phyloP scores from a whole-genome alignment of 768 basidiomycete species.

The Collybia sordida region DNA sequence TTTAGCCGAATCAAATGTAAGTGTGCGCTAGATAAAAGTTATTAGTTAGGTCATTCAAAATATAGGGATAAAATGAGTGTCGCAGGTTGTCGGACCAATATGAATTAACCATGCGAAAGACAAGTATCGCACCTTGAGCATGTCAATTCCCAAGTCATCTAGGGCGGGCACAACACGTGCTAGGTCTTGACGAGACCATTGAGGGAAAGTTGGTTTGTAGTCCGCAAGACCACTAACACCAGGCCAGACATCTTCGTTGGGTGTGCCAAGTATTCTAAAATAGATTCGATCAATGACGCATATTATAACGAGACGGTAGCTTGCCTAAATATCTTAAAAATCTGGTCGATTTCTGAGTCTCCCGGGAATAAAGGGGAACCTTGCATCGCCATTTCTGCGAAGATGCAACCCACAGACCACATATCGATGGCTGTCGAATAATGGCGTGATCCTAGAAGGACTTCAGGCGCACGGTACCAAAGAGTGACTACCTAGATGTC shows the following conservation, averaged over 20 bases:
- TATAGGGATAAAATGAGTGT: neutral
- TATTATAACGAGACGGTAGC: conserved; percentile 16
- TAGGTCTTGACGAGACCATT: conserved; percentile 85
- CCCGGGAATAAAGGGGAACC: conserved; percentile 93
- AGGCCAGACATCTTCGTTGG: conserved; percentile 89
- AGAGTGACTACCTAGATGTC: conserved; percentile 87
- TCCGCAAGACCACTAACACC: conserved; percentile 87
- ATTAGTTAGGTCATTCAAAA: neutral
- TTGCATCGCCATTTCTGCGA: conserved; percentile 97
- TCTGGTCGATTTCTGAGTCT: conserved; percentile 99
- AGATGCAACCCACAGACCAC: conserved; percentile 99
- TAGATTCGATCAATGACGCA: neutral
- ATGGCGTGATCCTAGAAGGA: conserved; percentile 91
- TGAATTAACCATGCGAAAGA: neutral
- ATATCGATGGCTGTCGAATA: conserved; percentile 98
- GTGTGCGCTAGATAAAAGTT: conserved; percentile 43
- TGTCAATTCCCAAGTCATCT: conserved; percentile 77
- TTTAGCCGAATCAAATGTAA: conserved; percentile 88
- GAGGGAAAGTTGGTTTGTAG: conserved; percentile 96
- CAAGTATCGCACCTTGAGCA: conserved; percentile 57
- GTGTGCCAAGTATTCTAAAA: conserved; percentile 88
- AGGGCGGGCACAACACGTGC: conserved; percentile 62
- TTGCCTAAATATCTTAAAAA: conserved; percentile 98
- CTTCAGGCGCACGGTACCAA: conserved; percentile 99
- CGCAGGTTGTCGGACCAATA: neutral